These are phyloP conservation scores for Lindgomyces ingoldianus DNA, from an alignment of 495 filamentous ascomycete genomes.

Conservation along the genomic window DNA sequence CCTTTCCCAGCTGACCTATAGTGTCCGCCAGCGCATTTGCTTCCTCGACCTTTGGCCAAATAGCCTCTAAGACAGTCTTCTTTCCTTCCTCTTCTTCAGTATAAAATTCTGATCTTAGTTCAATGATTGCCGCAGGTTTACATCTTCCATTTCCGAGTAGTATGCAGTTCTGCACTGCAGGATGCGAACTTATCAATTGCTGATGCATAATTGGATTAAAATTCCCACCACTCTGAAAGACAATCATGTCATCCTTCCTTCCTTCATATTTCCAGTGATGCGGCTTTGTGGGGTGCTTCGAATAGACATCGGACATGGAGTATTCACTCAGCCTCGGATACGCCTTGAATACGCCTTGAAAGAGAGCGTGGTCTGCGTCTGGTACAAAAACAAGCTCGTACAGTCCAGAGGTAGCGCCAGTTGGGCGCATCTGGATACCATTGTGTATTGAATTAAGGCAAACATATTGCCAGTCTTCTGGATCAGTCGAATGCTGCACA, in stretches of 20 bases:
- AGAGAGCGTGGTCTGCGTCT: neutral
- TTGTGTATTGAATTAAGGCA: conserved; percentile 8
- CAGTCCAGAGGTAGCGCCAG: neutral
- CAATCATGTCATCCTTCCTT: conserved; percentile 20
- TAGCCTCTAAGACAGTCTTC: neutral
- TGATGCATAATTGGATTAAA: conserved; percentile 10
- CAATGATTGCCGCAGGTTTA: conserved; percentile 4
- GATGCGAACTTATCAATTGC: neutral
- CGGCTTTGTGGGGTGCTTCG: conserved; percentile 23
- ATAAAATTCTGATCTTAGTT: neutral
- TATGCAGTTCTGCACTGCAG: conserved; percentile 10
- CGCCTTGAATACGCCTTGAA: conserved; percentile 15
- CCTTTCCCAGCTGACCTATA: conserved; percentile 2
- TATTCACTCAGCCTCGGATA: conserved; percentile 7
- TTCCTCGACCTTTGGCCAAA: conserved; percentile 16
- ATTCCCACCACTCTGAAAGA: conserved; percentile 5
- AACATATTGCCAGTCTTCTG: conserved; percentile 25
- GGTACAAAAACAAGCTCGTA: conserved; percentile 21
- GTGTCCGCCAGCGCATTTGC: conserved; percentile 14
- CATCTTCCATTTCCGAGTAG: conserved; percentile 4
- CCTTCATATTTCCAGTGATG: conserved; percentile 29
- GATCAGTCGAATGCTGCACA: conserved; percentile 13
- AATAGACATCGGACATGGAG: conserved; percentile 16
- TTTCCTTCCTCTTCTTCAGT: conserved; percentile 1
- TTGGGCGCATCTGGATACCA: conserved; percentile 21